Percentiles rank a stretch among this genome's conserved stretches.
Conservation (phyloP, 768 basidiomycete species). For the Erythrobasidium yunnanense region DNA sequence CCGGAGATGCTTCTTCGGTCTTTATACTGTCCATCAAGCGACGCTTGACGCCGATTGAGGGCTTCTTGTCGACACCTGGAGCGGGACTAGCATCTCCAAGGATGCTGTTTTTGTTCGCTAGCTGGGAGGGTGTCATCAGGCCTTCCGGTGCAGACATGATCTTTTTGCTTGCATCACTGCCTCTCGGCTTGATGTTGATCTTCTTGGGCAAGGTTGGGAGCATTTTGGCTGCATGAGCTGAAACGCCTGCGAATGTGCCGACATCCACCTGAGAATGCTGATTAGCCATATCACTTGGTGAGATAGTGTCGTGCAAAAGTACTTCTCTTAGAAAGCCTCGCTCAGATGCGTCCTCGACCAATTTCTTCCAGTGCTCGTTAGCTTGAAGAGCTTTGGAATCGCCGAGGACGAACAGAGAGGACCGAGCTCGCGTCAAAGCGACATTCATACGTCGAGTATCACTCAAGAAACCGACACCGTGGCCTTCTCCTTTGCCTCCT, state of each 20-base stretch:
- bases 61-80: not conserved
- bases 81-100: too few relatives aligned
- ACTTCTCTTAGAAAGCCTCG: slow-evolving; percentile 15
- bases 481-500: slow-evolving; percentile 65
- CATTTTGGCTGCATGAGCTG: too few relatives aligned
- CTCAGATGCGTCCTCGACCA: slow-evolving; percentile 34
- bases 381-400: slow-evolving; percentile 73
- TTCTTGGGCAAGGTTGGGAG: too few relatives aligned
- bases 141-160: slow-evolving; percentile 17
- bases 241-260: not conserved
- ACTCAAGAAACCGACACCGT: slow-evolving; percentile 74
- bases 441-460: slow-evolving; percentile 85
- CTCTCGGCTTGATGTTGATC: too few relatives aligned
- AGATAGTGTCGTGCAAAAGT: not conserved
- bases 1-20: not conserved
- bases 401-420: slow-evolving; percentile 85
- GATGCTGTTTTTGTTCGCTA: slow-evolving; percentile 21
- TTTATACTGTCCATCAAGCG: slow-evolving; percentile 14
- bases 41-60: not conserved
- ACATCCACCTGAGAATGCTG: too few relatives aligned
- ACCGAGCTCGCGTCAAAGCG: slow-evolving; percentile 90
- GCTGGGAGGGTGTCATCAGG: slow-evolving; percentile 3
- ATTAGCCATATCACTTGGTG: too few relatives aligned
- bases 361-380: slow-evolving; percentile 35
- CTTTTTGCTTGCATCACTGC: not conserved